Evolutionary conservation across 768 basidiomycete species (phyloP), one percentile per base, ranked within the genome.

Genomic region (Boletus speciosus): DNA sequence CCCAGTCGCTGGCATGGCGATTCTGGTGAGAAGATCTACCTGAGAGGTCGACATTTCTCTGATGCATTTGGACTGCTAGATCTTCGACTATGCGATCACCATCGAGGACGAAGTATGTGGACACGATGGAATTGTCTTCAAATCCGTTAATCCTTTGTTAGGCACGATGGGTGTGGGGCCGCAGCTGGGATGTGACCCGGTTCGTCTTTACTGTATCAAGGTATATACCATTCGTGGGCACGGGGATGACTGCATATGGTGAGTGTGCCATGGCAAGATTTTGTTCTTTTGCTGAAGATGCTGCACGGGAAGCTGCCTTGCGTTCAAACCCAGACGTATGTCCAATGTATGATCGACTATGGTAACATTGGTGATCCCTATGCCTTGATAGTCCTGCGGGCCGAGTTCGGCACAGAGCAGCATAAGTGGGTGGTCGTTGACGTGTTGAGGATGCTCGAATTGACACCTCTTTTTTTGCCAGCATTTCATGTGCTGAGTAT

Each of bases 401-500:
- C 37, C 37, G 5, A 38, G 40, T 32, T 1, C 49, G 25, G 54
- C 1, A 41, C 47, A 54, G 31, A 52, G 49, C 19, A 39, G 29
- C 29, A 8, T 29, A 9, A 29, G 62, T 64, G 37, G 21, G 51
- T 53, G 29, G 5, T 32, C 6, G 6, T 41, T 49, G 36, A 23
- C 2, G 10, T 51, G 34, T 19, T 16, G 34, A 41, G 2, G 8
- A 4, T 10, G 5, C 14, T 7, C 0, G n/a, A 16, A 37, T 38
- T 32, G 6, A 51, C 25, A 1, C 16, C 40, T 14, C 16, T 31
- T 21, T 35, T 21, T 29, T 37, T 25, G 10, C 21, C 27, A 59
- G 58, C 58, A 25, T 25, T 58, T 37, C 56, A 53, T 14, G 47
- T 27, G 1, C 2, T 59, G 1, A 36, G 35, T 10, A 47, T 57